phyloP scores from a whole-genome alignment of 176 grass and related monocot genomes.

The Musa itinerans region DNA sequence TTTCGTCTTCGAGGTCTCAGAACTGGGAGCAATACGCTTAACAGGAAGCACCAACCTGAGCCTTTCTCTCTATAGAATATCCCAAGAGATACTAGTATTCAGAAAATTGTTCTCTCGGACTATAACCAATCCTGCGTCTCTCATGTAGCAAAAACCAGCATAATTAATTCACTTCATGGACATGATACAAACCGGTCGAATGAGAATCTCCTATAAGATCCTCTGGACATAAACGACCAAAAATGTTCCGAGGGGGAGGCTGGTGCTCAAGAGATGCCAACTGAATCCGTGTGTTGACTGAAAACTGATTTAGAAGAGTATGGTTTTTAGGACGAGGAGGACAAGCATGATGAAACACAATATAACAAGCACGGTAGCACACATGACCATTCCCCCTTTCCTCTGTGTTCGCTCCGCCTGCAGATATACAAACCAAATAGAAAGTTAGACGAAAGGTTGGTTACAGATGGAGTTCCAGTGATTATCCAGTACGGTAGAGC shows the following conservation, averaged over 20 bases:
- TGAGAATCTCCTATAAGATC: not conserved
- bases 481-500: no score
- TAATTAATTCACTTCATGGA: not conserved
- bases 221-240: not conserved
- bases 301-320: constrained; percentile 52
- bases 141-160: not conserved
- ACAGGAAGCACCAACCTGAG: no score
- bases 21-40: no score
- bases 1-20: no score
- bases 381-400: constrained; percentile 94
- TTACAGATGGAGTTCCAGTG: no score
- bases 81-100: no score
- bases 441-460: not conserved
- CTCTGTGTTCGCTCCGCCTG: constrained; percentile 93
- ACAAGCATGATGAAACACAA: constrained; percentile 89
- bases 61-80: no score
- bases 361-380: constrained; percentile 86
- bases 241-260: not conserved
- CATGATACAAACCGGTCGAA: not conserved
- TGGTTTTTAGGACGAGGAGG: constrained; percentile 73
- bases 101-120: no score
- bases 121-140: no score
- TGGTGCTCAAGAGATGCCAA: not conserved
- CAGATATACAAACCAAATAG: constrained; percentile 2
- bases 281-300: not conserved